These are phyloP conservation scores for Rubroboletus pulcherrimus DNA, from an alignment of 768 basidiomycete genomes.

Conservation along the genomic window DNA sequence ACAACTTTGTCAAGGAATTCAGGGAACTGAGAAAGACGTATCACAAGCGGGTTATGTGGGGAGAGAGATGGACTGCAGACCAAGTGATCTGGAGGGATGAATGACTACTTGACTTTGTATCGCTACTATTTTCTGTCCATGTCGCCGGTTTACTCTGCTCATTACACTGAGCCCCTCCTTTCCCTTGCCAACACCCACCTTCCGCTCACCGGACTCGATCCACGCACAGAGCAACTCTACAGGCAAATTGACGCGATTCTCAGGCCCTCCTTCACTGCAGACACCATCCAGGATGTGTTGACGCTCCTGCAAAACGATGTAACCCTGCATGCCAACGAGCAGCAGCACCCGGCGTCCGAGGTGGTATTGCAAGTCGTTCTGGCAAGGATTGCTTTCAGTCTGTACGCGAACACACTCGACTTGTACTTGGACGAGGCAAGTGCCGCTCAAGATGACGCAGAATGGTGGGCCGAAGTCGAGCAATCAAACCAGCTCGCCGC, in stretches of 20 bases:
- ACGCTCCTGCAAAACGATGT: conserved; percentile 14
- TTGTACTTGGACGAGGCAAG: conserved; percentile 62
- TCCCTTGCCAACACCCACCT: conserved; percentile 12
- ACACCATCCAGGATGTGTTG: conserved; percentile 15
- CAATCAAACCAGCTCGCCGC: conserved; percentile 53
- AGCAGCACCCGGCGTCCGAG: conserved; percentile 3
- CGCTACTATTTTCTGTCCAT: conserved; percentile 9
- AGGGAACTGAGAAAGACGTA: conserved; percentile 85
- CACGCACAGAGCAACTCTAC: conserved; percentile 8
- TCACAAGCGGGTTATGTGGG: conserved; percentile 91
- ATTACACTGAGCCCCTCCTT: conserved; percentile 27
- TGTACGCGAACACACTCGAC: conserved; percentile 68
- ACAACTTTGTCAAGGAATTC: conserved; percentile 86
- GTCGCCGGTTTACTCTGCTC: conserved; percentile 21
- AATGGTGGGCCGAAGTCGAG: conserved; percentile 81
- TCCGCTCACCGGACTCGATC: conserved; percentile 6
- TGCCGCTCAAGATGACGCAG: conserved; percentile 68
- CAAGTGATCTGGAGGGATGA: conserved; percentile 85
- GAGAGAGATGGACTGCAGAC: conserved; percentile 79
- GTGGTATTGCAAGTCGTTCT: conserved; percentile 36
- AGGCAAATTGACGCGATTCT: conserved; percentile 18
- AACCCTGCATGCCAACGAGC: not conserved
- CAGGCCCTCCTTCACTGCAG: conserved; percentile 17
- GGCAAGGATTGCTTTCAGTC: conserved; percentile 46
- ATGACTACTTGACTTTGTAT: conserved; percentile 5